phyloP scores from a whole-genome alignment of 2,329 filamentous ascomycete species.

The Aspergillus sp. region DNA sequence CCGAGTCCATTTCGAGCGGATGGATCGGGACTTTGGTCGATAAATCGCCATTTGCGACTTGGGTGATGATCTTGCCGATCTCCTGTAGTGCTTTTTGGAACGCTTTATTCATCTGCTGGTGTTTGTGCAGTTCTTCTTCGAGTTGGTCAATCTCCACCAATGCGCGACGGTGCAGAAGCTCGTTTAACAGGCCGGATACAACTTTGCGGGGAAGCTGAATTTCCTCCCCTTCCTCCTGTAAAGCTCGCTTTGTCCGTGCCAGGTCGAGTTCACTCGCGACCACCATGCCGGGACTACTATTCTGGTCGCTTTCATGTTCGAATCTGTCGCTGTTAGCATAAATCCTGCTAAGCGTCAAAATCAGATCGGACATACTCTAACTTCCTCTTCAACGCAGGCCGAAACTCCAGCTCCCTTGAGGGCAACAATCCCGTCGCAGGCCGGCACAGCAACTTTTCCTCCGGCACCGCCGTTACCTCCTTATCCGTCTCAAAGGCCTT shows the following conservation, averaged over 20 bases:
- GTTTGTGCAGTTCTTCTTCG: conserved; percentile 14
- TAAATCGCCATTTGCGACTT: conserved; percentile 74
- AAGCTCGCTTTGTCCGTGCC: conserved; percentile 78
- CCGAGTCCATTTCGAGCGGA: conserved; percentile 92
- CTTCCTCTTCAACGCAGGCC: conserved; percentile 21
- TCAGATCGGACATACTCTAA: conserved; percentile 32
- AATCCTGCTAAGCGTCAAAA: conserved; percentile 25
- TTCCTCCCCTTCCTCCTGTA: conserved; percentile 88
- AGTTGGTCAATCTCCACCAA: no score
- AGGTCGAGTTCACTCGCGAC: conserved; percentile 72
- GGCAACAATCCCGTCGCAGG: no score
- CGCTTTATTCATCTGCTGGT: conserved; percentile 21
- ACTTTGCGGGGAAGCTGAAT: conserved; percentile 75
- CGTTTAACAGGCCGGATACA: conserved; percentile 78
- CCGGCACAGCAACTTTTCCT: no score
- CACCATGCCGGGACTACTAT: conserved; percentile 47
- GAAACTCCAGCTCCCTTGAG: no score
- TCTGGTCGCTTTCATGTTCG: conserved; percentile 42
- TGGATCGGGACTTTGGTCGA: conserved; percentile 97
- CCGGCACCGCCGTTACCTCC: no score
- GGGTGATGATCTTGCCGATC: conserved; percentile 23
- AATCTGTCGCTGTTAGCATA: conserved; percentile 20
- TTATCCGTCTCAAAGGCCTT: conserved; percentile 65
- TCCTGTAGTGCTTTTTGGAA: conserved; percentile 23
- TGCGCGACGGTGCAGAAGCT: conserved; percentile 71